Percentiles rank a stretch among this genome's conserved stretches.
phyloP scores from a whole-genome alignment of 208 protist genomes.

The Leishmania aethiopica region DNA sequence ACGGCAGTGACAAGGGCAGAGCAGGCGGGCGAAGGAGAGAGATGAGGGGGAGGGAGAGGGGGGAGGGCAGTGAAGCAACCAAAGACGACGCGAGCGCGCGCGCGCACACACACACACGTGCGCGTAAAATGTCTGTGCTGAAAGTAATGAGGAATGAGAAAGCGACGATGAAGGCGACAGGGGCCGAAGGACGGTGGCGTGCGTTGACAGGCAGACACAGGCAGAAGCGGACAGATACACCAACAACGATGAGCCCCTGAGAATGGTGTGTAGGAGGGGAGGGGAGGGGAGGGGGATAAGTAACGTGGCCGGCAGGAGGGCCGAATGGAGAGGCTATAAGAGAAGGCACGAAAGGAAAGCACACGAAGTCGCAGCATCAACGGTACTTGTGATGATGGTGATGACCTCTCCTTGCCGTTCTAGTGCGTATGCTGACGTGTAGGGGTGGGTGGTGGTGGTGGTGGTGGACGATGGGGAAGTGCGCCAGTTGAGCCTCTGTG shows the following conservation, averaged over 20 bases:
- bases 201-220: background rate
- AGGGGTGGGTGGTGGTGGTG: no score
- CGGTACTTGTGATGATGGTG: background rate
- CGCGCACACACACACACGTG: background rate
- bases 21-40: background rate
- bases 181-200: background rate
- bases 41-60: background rate
- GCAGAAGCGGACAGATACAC: background rate
- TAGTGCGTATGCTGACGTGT: no score
- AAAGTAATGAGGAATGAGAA: background rate
- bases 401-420: no score
- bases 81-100: background rate
- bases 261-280: background rate
- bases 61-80: background rate
- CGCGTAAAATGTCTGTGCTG: background rate
- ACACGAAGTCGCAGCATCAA: background rate
- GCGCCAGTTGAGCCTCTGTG: no score
- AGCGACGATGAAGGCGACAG: background rate
- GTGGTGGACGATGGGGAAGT: background rate
- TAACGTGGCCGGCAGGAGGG: background rate
- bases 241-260: background rate
- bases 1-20: background rate
- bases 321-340: slow-evolving; percentile 14
- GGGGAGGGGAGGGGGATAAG: background rate
- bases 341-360: background rate